These are phyloP conservation scores for Plenodomus lindquistii DNA, from an alignment of 2,329 filamentous ascomycete species.

Conservation along the genomic window DNA sequence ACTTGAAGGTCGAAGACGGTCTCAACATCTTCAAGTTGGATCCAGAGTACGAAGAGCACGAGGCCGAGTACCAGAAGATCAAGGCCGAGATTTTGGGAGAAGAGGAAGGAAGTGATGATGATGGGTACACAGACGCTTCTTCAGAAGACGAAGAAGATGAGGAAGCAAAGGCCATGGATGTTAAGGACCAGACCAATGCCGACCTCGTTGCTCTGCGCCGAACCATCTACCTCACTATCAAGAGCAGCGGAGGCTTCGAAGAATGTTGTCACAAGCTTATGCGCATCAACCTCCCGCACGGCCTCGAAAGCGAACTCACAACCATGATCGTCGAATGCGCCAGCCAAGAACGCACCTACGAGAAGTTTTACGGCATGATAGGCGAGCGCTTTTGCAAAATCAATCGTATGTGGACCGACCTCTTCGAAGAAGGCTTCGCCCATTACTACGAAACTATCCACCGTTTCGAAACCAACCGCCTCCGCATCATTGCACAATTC, in stretches of 20 bases:
- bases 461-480: slow-evolving; percentile 90
- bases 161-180: slow-evolving; percentile 83
- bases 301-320: slow-evolving; percentile 85
- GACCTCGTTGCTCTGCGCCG: slow-evolving; percentile 91
- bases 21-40: slow-evolving; percentile 98
- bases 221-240: slow-evolving; percentile 96
- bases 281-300: slow-evolving; percentile 79
- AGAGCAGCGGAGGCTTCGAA: slow-evolving; percentile 94
- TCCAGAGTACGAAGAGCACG: slow-evolving; percentile 84
- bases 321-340: slow-evolving; percentile 98
- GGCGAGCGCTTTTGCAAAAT: slow-evolving; percentile 95
- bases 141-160: slow-evolving; percentile 74
- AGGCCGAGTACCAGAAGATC: slow-evolving; percentile 84
- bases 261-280: slow-evolving; percentile 97
- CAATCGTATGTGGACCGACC: slow-evolving; percentile 89
- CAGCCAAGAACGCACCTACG: slow-evolving; percentile 94
- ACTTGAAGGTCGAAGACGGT: slow-evolving; percentile 79
- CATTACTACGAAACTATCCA: slow-evolving; percentile 98
- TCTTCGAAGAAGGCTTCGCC: slow-evolving; percentile 87
- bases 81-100: slow-evolving; percentile 95
- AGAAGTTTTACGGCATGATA: slow-evolving; percentile 94
- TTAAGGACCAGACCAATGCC: slow-evolving; percentile 96
- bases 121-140: slow-evolving; percentile 65
- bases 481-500: slow-evolving; percentile 93
- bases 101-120: slow-evolving; percentile 68